Evolutionary conservation across 2,329 filamentous ascomycete species (phyloP).

Genomic region (Cyphellophora europaea): DNA sequence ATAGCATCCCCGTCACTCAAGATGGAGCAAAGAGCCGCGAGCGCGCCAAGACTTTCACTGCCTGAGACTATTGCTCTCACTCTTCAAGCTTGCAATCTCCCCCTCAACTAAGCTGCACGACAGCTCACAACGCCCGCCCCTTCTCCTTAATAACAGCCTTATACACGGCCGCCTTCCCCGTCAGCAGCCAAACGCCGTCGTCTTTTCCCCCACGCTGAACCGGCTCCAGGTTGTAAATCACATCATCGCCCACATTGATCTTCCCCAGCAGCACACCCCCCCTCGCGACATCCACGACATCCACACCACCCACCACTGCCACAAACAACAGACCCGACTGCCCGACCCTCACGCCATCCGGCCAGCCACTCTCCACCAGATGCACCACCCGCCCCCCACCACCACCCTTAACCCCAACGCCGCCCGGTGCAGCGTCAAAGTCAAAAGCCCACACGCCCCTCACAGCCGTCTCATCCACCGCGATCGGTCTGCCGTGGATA

Average conservation of each 20-base stretch:
- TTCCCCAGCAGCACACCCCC: constrained; percentile 3
- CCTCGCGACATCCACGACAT: constrained; percentile 4
- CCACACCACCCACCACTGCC: constrained; percentile 1
- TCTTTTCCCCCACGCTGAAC: constrained; percentile 9
- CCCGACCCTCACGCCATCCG: constrained; percentile 2
- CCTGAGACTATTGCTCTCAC: too few relatives aligned
- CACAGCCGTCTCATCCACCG: not conserved
- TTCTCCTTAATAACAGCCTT: too few relatives aligned
- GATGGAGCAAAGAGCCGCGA: too few relatives aligned
- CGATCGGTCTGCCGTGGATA: constrained; percentile 1
- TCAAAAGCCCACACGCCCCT: constrained; percentile 3
- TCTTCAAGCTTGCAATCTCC: too few relatives aligned
- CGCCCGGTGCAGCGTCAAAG: constrained; percentile 2
- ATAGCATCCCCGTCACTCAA: too few relatives aligned
- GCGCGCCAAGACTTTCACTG: not conserved
- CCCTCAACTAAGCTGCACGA: not conserved
- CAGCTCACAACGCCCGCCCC: not conserved
- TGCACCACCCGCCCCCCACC: too few relatives aligned
- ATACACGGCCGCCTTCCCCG: too few relatives aligned
- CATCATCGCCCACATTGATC: constrained; percentile 4
- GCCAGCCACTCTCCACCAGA: constrained; percentile 2
- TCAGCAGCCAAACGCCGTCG: too few relatives aligned
- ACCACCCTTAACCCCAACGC: too few relatives aligned
- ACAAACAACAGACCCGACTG: constrained; percentile 1
- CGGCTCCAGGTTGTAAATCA: constrained; percentile 6